phyloP scores from a whole-genome alignment of 495 filamentous ascomycete genomes.

The Penicillium roqueforti region DNA sequence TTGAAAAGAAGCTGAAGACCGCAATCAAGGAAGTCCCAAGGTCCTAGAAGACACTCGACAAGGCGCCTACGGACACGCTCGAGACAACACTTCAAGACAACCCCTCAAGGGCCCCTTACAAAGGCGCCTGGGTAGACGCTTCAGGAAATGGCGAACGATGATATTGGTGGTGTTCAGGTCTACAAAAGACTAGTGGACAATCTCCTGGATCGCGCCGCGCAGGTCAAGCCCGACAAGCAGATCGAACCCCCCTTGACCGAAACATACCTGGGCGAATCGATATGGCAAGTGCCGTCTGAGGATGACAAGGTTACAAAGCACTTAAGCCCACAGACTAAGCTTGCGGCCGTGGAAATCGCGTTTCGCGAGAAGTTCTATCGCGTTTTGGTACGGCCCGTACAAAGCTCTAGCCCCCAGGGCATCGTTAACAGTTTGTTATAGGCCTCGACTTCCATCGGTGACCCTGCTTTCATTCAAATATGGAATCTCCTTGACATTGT shows the following conservation, averaged over 20 bases:
- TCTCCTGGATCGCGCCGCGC: slow-evolving; percentile 60
- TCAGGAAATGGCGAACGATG: slow-evolving; percentile 46
- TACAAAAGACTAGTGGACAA: slow-evolving; percentile 54
- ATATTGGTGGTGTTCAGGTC: slow-evolving; percentile 52
- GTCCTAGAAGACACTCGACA: neutral
- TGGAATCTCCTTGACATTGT: slow-evolving; percentile 94
- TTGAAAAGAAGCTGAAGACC: neutral
- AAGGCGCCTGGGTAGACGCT: neutral
- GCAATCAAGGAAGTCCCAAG: neutral
- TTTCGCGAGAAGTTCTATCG: slow-evolving; percentile 73
- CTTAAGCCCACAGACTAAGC: slow-evolving; percentile 44
- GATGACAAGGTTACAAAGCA: slow-evolving; percentile 23
- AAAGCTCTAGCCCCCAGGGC: neutral
- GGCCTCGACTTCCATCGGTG: slow-evolving; percentile 66
- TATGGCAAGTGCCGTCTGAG: slow-evolving; percentile 34
- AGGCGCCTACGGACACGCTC: neutral
- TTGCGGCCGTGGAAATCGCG: slow-evolving; percentile 71
- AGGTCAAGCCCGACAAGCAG: slow-evolving; percentile 58
- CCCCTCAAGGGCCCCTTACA: neutral
- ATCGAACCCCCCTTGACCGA: slow-evolving; percentile 78
- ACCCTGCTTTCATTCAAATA: slow-evolving; percentile 69
- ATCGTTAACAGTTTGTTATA: slow-evolving; percentile 29
- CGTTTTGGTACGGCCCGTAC: slow-evolving; percentile 55
- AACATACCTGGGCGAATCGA: slow-evolving; percentile 36
- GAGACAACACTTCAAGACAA: neutral